Evolutionary conservation across 2,329 filamentous ascomycete species (phyloP).

Genomic region (Penicillium sp.): DNA sequence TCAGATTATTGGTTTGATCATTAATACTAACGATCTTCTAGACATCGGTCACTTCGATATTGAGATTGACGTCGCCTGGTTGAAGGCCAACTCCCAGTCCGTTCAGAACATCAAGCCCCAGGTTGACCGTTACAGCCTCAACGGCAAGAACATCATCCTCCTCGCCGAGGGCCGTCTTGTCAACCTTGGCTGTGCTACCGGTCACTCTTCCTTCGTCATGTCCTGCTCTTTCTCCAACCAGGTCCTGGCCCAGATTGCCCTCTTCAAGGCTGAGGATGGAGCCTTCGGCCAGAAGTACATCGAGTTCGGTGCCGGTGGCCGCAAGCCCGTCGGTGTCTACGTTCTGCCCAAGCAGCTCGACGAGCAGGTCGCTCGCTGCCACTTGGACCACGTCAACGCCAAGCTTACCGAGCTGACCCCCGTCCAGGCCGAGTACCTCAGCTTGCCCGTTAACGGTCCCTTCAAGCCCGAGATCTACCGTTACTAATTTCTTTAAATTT

Average conservation of each 20-base stretch:
- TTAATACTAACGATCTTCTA: neutral
- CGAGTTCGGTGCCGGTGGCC: constrained; percentile 89
- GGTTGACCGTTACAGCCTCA: constrained; percentile 97
- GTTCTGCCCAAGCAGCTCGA: constrained; percentile 98
- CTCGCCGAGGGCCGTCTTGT: constrained; percentile 97
- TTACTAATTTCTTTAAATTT: constrained; percentile 55
- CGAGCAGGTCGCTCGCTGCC: constrained; percentile 94
- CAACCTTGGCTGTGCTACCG: constrained; percentile 98
- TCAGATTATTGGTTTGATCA: too few relatives aligned
- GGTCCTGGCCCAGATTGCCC: constrained; percentile 97
- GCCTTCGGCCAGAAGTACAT: constrained; percentile 90
- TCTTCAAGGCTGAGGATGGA: constrained; percentile 89
- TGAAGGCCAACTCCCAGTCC: constrained; percentile 92
- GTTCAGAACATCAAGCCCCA: constrained; percentile 99
- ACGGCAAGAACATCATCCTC: constrained; percentile 94
- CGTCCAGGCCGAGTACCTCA: constrained; percentile 92
- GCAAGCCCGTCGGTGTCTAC: constrained; percentile 90
- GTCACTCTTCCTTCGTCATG: constrained; percentile 99
- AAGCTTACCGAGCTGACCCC: constrained; percentile 83
- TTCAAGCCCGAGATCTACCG: constrained; percentile 84
- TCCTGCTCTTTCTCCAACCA: constrained; percentile 99
- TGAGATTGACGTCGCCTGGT: constrained; percentile 99
- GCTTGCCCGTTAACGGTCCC: constrained; percentile 79
- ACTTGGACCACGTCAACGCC: constrained; percentile 89
- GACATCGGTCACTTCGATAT: constrained; percentile 99